These are phyloP conservation scores for Colletotrichum liaoningense DNA, from an alignment of 2,329 filamentous ascomycete genomes.

Conservation along the genomic window DNA sequence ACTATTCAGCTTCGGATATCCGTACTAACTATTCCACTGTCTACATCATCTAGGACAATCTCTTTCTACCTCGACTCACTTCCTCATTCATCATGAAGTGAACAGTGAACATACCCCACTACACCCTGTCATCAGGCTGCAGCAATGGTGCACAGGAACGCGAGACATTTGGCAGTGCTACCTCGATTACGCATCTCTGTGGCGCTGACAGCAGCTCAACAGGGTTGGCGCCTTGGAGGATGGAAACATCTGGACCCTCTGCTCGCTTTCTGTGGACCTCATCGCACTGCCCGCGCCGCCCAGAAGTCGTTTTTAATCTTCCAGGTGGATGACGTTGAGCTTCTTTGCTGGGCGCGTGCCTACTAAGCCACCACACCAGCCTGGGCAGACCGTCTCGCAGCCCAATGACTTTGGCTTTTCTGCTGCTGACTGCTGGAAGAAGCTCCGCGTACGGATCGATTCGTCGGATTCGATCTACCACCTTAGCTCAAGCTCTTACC, in stretches of 20 bases:
- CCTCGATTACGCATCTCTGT: slow-evolving; percentile 33
- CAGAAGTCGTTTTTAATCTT: not conserved
- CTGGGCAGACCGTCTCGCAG: not conserved
- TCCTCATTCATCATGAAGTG: not conserved
- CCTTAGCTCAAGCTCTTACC: not conserved
- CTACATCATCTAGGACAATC: not conserved
- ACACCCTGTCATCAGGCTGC: not conserved
- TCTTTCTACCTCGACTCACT: not conserved
- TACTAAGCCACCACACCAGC: slow-evolving; percentile 28
- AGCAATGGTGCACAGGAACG: not conserved
- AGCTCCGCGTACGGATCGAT: not conserved
- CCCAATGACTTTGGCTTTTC: slow-evolving; percentile 9
- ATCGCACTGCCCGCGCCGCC: slow-evolving; percentile 20
- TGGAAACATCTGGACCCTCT: not conserved
- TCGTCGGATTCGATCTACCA: not conserved
- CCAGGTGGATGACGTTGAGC: slow-evolving; percentile 23
- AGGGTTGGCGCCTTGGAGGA: slow-evolving; percentile 16
- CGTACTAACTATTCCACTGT: not conserved
- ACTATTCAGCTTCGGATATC: not conserved
- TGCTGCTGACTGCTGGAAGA: not conserved
- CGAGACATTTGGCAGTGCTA: slow-evolving; percentile 6
- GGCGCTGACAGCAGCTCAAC: slow-evolving; percentile 23
- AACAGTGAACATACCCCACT: too few relatives aligned
- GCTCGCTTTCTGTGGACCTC: slow-evolving; percentile 5
- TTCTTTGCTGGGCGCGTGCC: slow-evolving; percentile 22